Percentiles rank a stretch among this genome's conserved stretches.
These are phyloP conservation scores for Castanospermum australe DNA, from an alignment of 306 rosid genomes.

Conservation along the genomic window DNA sequence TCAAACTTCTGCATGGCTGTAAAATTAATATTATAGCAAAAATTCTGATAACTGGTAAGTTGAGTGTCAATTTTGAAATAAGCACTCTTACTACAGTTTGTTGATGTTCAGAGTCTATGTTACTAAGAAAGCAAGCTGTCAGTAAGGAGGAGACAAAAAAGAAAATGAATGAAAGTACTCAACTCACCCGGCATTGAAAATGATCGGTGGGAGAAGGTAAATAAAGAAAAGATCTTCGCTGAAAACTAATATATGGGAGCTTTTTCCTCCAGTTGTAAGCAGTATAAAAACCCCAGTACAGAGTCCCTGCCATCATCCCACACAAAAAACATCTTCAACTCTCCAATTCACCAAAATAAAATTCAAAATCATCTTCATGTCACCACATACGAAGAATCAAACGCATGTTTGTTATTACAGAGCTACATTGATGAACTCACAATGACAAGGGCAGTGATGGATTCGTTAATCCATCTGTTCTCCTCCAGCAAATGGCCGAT, in stretches of 20 bases:
- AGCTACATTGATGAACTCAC: slow-evolving; percentile 41
- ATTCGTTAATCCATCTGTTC: slow-evolving; percentile 89
- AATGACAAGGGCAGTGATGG: slow-evolving; percentile 86
- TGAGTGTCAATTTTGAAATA: not conserved
- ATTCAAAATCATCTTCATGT: not conserved
- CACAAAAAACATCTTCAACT: not conserved
- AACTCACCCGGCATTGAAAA: slow-evolving; percentile 94
- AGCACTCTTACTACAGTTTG: not conserved
- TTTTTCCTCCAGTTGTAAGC: slow-evolving; percentile 75
- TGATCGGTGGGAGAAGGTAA: slow-evolving; percentile 96
- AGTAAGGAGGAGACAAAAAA: not conserved
- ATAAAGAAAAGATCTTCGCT: slow-evolving; percentile 95
- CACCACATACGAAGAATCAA: not conserved
- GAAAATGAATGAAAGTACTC: not conserved
- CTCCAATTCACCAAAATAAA: not conserved
- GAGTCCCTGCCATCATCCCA: slow-evolving; percentile 60
- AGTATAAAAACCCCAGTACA: slow-evolving; percentile 76
- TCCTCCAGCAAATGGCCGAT: slow-evolving; percentile 88
- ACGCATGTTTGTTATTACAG: not conserved
- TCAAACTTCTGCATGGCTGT: too few species aligned
- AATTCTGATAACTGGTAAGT: too few species aligned
- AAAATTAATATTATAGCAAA: too few species aligned
- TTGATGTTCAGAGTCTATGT: not conserved
- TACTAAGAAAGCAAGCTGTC: not conserved
- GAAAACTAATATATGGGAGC: slow-evolving; percentile 79